These are phyloP conservation scores for Monilinia polystroma DNA, from an alignment of 2,329 filamentous ascomycete species.

Conservation along the genomic window DNA sequence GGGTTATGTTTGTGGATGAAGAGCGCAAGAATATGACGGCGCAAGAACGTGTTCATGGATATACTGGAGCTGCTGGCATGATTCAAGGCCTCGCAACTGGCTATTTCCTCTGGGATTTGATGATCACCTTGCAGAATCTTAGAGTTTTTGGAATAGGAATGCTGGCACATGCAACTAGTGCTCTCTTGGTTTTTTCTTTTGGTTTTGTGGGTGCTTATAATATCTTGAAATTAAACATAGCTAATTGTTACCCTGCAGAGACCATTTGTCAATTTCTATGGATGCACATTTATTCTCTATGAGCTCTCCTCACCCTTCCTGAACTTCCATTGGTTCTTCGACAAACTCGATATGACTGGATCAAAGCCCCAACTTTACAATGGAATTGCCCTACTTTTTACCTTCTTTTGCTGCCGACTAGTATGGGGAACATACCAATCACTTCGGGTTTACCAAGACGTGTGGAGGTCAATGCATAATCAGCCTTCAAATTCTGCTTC, in stretches of 20 bases:
- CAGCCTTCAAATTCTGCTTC: constrained; percentile 39
- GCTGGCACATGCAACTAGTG: constrained; percentile 73
- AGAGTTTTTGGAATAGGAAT: constrained; percentile 60
- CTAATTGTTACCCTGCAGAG: constrained; percentile 50
- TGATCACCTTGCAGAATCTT: constrained; percentile 66
- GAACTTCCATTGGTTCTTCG: constrained; percentile 90
- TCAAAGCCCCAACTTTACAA: constrained; percentile 73
- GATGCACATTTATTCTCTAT: constrained; percentile 78
- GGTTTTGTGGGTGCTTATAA: constrained; percentile 66
- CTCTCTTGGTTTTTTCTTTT: constrained; percentile 70
- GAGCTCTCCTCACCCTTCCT: constrained; percentile 82
- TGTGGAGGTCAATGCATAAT: constrained; percentile 58
- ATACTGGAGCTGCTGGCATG: constrained; percentile 69
- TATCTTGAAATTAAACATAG: neutral
- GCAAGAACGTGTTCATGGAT: constrained; percentile 72
- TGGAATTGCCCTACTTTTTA: constrained; percentile 67
- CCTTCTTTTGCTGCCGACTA: constrained; percentile 75
- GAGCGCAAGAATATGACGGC: constrained; percentile 66
- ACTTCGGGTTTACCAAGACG: constrained; percentile 66
- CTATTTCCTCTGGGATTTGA: constrained; percentile 82
- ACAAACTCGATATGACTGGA: constrained; percentile 80
- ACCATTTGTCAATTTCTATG: constrained; percentile 83
- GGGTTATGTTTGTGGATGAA: constrained; percentile 66
- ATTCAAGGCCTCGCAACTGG: constrained; percentile 75
- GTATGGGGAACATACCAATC: constrained; percentile 76